A percentile compares a stretch with the other conserved stretches of the same genome.
These are phyloP conservation scores for Serendipita sp. DNA, from an alignment of 768 basidiomycete species.

Conservation along the genomic window DNA sequence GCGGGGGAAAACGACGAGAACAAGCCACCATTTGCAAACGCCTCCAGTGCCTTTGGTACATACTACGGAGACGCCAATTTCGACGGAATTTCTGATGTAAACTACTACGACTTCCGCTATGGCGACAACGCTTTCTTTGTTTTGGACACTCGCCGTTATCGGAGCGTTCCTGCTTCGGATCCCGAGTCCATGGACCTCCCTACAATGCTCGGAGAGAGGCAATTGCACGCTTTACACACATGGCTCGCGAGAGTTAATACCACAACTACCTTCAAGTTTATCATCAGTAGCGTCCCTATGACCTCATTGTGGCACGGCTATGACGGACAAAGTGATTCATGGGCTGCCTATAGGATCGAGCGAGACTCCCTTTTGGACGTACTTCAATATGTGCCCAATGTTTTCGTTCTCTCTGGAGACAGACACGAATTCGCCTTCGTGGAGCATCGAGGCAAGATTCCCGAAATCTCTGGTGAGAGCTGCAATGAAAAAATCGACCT, in stretches of 20 bases:
- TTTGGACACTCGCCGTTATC: conserved; percentile 51
- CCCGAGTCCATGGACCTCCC: conserved; percentile 19
- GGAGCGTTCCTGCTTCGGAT: conserved; percentile 27
- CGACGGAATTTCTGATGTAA: conserved; percentile 30
- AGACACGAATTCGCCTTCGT: conserved; percentile 66
- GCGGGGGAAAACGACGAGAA: conserved; percentile 38
- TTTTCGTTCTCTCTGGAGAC: conserved; percentile 54
- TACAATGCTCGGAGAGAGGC: conserved; percentile 56
- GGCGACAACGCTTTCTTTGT: conserved; percentile 64
- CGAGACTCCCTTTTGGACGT: conserved; percentile 38
- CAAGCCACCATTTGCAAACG: conserved; percentile 39
- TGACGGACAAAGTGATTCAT: conserved; percentile 47
- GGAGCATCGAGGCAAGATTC: conserved; percentile 31
- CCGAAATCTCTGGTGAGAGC: conserved; percentile 23
- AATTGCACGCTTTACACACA: conserved; percentile 40
- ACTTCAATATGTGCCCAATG: conserved; percentile 51
- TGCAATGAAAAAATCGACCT: conserved; percentile 35
- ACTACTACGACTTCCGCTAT: conserved; percentile 46
- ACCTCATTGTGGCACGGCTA: conserved; percentile 46
- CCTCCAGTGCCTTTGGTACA: conserved; percentile 37
- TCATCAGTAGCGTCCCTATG: conserved; percentile 59
- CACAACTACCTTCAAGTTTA: conserved; percentile 62
- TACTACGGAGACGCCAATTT: conserved; percentile 53
- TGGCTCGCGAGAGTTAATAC: conserved; percentile 54
- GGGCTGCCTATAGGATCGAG: conserved; percentile 48